phyloP scores from a whole-genome alignment of 805 yeast species.

The Wickerhamiella alocasiicola region DNA sequence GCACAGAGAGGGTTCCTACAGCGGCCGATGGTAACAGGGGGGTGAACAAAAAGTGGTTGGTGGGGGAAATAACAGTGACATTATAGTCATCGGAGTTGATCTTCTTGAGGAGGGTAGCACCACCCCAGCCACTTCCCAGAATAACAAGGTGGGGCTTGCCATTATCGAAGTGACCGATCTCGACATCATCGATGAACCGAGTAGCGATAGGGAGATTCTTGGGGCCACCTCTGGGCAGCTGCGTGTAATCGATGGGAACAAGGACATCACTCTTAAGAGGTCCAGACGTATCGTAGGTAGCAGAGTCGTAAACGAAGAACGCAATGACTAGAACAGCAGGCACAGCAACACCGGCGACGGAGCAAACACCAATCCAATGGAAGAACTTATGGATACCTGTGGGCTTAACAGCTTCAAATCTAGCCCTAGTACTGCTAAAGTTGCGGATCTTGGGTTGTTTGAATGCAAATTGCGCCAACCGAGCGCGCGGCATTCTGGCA shows the following conservation, averaged over 20 bases:
- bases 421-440: not conserved
- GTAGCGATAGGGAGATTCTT: slow-evolving; percentile 53
- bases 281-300: slow-evolving; percentile 37
- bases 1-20: slow-evolving; percentile 55
- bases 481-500: no score
- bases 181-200: slow-evolving; percentile 45
- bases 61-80: slow-evolving; percentile 55
- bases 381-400: slow-evolving; percentile 1
- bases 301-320: slow-evolving; percentile 52
- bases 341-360: slow-evolving; percentile 17
- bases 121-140: slow-evolving; percentile 63
- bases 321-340: slow-evolving; percentile 29
- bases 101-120: slow-evolving; percentile 44
- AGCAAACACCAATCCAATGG: slow-evolving; percentile 3
- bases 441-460: no score
- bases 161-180: slow-evolving; percentile 35
- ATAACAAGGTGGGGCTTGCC: slow-evolving; percentile 46
- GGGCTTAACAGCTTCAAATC: not conserved
- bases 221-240: slow-evolving; percentile 54
- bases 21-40: slow-evolving; percentile 61
- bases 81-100: slow-evolving; percentile 45
- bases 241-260: slow-evolving; percentile 41
- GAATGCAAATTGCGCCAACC: no score
- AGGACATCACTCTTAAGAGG: slow-evolving; percentile 31
- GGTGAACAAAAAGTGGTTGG: slow-evolving; percentile 56